Percentiles rank a stretch among this genome's conserved stretches.
Evolutionary conservation across 1,284 basidiomycete genomes (phyloP).

Genomic region (Ustilago lituana): DNA sequence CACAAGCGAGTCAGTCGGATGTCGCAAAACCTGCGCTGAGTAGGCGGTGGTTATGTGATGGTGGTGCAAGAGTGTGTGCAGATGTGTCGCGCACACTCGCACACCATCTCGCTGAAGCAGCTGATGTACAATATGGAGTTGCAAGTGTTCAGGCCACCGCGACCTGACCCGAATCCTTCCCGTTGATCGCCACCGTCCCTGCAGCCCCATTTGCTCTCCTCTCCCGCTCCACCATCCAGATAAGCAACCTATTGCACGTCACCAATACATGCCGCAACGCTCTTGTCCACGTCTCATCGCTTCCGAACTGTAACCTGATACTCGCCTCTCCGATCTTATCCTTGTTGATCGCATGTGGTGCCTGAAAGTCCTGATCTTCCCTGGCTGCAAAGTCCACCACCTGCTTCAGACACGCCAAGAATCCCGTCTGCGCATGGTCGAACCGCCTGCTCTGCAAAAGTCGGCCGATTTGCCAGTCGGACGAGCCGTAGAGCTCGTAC

Average conservation of each 20-base stretch:
- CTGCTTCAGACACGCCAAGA: conserved; percentile 92
- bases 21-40: no score
- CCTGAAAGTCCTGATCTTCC: conserved; percentile 76
- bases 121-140: no score
- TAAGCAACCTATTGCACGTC: conserved; percentile 69
- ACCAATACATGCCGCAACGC: conserved; percentile 89
- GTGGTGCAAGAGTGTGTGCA: no score
- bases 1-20: no score
- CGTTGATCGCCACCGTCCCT: conserved; percentile 6
- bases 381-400: conserved; percentile 82
- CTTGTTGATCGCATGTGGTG: conserved; percentile 88
- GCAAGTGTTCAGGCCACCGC: no score
- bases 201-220: background rate
- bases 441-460: conserved; percentile 93
- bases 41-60: no score
- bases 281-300: conserved; percentile 92
- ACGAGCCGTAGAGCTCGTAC: conserved; percentile 56
- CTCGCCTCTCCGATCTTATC: conserved; percentile 96
- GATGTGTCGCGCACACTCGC: no score
- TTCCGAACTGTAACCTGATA: conserved; percentile 88
- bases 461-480: conserved; percentile 80
- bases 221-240: conserved; percentile 41
- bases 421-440: conserved; percentile 93
- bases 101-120: no score
- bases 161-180: no score